Evolutionary conservation across 148 eudicot species (phyloP), one percentile per base, ranked within the genome.

Genomic region (Rheum nobile): DNA sequence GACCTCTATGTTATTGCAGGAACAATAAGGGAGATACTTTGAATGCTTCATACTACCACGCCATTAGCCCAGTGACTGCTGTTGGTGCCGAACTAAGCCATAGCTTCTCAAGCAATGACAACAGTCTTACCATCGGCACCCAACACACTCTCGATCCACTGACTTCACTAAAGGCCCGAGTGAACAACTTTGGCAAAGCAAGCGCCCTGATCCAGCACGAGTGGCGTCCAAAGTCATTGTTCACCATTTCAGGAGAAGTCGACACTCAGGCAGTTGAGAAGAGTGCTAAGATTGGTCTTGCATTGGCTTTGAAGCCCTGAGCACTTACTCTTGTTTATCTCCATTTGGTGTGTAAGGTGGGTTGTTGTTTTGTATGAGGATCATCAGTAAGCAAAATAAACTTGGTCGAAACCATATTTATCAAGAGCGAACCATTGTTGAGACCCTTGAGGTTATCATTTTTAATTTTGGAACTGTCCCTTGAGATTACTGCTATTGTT

Each of bases 241-340:
- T 93, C 77, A 88, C 94, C 73, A 74, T 93, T 59, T 86, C 93
- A 41, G 86, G 89, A n/a, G 98, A 93, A 59, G 84, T 90, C n/a
- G 96, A 93, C 80, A 85, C 91, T 75, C 86, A 82, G 72, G 83
- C 90, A 6, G 39, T 90, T 14, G 94, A 93, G 63, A 89, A 88
- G 73, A 80, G 87, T 29, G 90, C 98, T 16, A 93, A 89, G 89
- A 71, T 87, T 72, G 96, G 98, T 44, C 38, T 93, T 73, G 89
- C 92, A 16, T 78, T 93, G 85, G 91, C 92, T 39, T 83, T 93
- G 76, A 90, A 88, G 83, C 96, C 96, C 21, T 90, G 78, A 84
- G 2, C 3, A 35, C 4, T 35, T 35, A 2, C 4, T 35, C n/a
- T 46, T 46, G 2, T 31, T 72, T 29, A 8, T 13, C 13, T 28